Conservation (phyloP, 345 rosid species). For the Pugionium cornutum region DNA sequence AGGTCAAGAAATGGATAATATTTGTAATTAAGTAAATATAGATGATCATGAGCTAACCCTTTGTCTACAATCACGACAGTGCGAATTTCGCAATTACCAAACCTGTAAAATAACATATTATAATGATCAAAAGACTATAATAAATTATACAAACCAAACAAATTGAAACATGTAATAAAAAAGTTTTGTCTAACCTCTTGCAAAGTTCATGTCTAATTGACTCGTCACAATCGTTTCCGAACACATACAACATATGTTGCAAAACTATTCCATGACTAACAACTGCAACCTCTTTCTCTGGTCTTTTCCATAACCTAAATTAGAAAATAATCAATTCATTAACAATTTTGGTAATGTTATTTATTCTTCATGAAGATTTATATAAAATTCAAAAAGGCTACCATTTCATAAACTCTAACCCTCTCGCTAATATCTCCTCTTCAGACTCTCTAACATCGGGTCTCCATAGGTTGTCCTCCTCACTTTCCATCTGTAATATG, state of each 20-base stretch:
- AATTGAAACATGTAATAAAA: background rate
- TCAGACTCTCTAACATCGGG: conserved; percentile 42
- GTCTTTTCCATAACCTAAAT: conserved; percentile 43
- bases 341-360: background rate
- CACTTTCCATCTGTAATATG: conserved; percentile 40
- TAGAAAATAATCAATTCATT: background rate
- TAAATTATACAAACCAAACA: background rate
- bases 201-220: conserved; percentile 33
- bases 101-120: conserved; percentile 24
- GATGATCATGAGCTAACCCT: conserved; percentile 27
- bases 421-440: conserved; percentile 40
- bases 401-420: conserved; percentile 46
- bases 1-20: conserved; percentile 6
- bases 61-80: conserved; percentile 42
- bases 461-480: conserved; percentile 41
- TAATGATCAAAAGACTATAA: background rate
- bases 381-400: conserved; percentile 11
- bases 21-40: background rate
- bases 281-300: conserved; percentile 44
- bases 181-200: conserved; percentile 33
- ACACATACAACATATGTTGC: conserved; percentile 43
- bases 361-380: background rate
- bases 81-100: conserved; percentile 42
- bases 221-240: conserved; percentile 39
- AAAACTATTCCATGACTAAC: conserved; percentile 46